These are phyloP conservation scores for Cornus florida DNA, from an alignment of 148 eudicot genomes.

Conservation along the genomic window DNA sequence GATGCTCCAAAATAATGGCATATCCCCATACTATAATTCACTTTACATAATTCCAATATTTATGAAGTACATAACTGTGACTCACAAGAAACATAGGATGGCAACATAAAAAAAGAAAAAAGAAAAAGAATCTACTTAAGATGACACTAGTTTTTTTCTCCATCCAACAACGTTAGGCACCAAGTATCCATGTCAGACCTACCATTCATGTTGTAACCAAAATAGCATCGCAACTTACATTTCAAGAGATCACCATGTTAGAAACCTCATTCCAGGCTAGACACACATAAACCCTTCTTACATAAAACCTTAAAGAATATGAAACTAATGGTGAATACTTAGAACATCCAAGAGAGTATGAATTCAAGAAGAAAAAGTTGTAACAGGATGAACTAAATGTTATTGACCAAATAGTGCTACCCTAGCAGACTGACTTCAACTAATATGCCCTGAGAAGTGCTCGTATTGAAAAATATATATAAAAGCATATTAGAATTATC, in stretches of 20 bases:
- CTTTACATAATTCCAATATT: too few relatives aligned
- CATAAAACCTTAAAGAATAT: not conserved
- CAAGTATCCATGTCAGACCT: too few relatives aligned
- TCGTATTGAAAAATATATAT: too few relatives aligned
- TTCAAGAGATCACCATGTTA: not conserved
- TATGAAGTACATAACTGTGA: not conserved
- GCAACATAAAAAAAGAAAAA: too few relatives aligned
- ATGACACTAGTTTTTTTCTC: not conserved
- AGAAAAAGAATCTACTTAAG: not conserved
- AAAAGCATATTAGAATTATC: too few relatives aligned
- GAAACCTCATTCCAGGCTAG: not conserved
- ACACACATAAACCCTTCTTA: not conserved
- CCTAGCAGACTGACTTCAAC: too few relatives aligned
- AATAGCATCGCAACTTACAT: not conserved
- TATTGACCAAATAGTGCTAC: too few relatives aligned
- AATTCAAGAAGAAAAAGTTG: not conserved
- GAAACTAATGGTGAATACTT: not conserved
- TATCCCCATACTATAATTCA: not conserved
- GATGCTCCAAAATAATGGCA: not conserved
- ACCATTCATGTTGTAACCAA: not conserved
- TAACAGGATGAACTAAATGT: too few relatives aligned
- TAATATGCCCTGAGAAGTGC: too few relatives aligned
- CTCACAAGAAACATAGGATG: not conserved
- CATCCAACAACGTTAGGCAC: too few relatives aligned
- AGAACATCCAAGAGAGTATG: too few relatives aligned